A percentile compares a stretch with the other conserved stretches of the same genome.
Evolutionary conservation across 495 filamentous ascomycete genomes (phyloP).

Genomic region (Lindgomyces ingoldianus): DNA sequence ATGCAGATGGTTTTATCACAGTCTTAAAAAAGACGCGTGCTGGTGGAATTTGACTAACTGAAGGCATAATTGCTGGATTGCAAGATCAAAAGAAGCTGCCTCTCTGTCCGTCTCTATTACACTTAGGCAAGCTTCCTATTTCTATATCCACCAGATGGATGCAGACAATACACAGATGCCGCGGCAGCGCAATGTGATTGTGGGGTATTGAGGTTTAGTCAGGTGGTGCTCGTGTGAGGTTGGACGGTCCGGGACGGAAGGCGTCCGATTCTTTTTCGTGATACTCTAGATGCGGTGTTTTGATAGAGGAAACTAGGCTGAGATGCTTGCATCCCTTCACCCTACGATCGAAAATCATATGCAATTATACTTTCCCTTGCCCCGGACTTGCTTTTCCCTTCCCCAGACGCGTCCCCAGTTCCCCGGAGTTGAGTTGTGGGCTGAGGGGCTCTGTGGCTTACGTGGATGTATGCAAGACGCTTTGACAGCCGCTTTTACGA

Average conservation of each 20-base stretch:
- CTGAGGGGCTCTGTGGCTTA: background rate
- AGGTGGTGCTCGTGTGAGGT: slow-evolving; percentile 8
- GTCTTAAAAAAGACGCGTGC: slow-evolving; percentile 30
- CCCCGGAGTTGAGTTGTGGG: background rate
- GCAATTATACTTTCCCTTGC: slow-evolving; percentile 20
- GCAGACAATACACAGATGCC: background rate
- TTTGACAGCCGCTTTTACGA: background rate
- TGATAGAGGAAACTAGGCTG: background rate
- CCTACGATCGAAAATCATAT: background rate
- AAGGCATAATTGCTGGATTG: slow-evolving; percentile 25
- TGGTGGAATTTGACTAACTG: slow-evolving; percentile 31
- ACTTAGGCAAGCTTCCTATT: no score
- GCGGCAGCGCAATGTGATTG: no score
- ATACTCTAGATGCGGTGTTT: background rate
- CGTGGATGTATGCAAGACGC: background rate
- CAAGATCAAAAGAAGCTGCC: background rate
- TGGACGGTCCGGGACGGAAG: background rate
- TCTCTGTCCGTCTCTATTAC: no score
- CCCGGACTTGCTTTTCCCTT: slow-evolving; percentile 24
- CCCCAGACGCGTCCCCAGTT: background rate
- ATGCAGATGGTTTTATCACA: background rate
- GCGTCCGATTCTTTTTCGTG: slow-evolving; percentile 7
- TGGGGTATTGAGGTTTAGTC: background rate
- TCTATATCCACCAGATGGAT: no score
- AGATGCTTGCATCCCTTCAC: background rate